Base-by-base conservation (phyloP, 2,329 filamentous ascomycete species). In the Epichloe gansuensis region DNA sequence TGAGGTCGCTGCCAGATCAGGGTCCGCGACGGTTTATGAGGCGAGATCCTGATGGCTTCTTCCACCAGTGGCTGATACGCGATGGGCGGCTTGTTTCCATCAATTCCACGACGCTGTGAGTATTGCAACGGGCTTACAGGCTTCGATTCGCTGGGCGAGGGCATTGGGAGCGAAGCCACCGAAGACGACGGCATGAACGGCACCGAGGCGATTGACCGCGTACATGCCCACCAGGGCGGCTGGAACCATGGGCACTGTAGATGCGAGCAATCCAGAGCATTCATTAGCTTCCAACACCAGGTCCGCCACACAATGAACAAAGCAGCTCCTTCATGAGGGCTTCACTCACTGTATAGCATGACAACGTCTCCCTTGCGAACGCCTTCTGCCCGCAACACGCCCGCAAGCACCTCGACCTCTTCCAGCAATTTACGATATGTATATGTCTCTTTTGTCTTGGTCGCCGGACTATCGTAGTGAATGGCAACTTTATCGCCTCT, bases 131-230 rank as follows among this genome's bases (percentile, higher is more conserved):
- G 91, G 88, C 37, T 78, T 78, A 7, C 86, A 88, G 0, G 87
- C 86, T 49, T 95, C 89, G 58, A 97, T 95, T 28, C 91, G 80
- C 69, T 96, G 91, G 1, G 90, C 88, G 45, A 96, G 75, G 4
- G 90, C 87, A 9, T 77, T 74, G 0, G 90, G 76, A 0, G 88
- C 89, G 65, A 97, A 97, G 0, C 91, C 91, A 43, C 91, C 91
- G 67, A 96, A 96, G 3, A 97, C 91, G 4, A 95, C 88, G 3
- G 88, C 83, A 65, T 97, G 91, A 50, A 96, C 82, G 15, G 90
- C 91, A 11, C 91, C 91, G 1, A 96, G 75, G 9, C 90, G 81
- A 55, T 82, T 82, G 54, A 86, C 80, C 25, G 91, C 90, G 4
- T 96, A 80, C 58, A 93, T 89, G 9, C 86, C 91, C 56, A 94